Base-by-base conservation (phyloP, 768 basidiomycete species). In the Phanerochaete sordida region DNA sequence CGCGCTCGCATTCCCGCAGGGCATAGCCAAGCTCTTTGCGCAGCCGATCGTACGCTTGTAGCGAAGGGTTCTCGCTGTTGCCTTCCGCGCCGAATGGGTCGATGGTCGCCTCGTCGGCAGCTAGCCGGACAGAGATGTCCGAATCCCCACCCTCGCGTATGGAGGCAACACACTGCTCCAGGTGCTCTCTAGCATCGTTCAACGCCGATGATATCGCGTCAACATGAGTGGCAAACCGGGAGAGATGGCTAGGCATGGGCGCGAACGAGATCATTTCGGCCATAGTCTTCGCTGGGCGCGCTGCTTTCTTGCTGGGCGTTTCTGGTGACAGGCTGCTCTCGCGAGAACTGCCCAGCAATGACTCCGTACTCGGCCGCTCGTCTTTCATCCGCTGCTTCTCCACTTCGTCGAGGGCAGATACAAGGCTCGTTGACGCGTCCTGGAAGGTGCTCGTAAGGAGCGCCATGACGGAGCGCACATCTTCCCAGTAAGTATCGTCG, bases 401-500 rank as follows among this genome's bases (percentile, higher is more conserved):
- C 2, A 77, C 73, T 21, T 84, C 81, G 19, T 86, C 84, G 27
- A 93, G 74, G 1, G 85, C 87, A 35, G 85, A 85, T 0, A 77
- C 71, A 4, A 94, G 77, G 27, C 86, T 74, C 8, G 84, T 75
- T 1, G 86, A 79, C 1, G 87, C 81, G 63, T 92, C 90, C 2
- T 78, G 77, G 33, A 93, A 77, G 9, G 89, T 80, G 43, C 79
- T 84, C 8, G 86, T 87, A 61, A 93, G 71, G 13, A 93, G 70
- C 13, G 77, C 78, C 79, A 92, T 86, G 51, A 94, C 84, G 27
- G 86, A 84, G 15, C 87, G 81, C 28, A 90, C 90, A 65, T 93
- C 87, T 65, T 93, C 91, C 91, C 91, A 94, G 65, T 94, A 94
- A 5, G 79, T 76, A 53, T 87, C 86, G 62, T 90, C 88, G 33